Percentiles rank a stretch among this genome's conserved stretches.
These are phyloP conservation scores for Zea mays DNA, from an alignment of 176 grass and related monocot species.

Conservation along the genomic window Zm-B73-REFERENCE-NAM-5.0 NC_050101.1:140882001-140882500, in stretches of 20 bases:
- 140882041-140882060: background rate
- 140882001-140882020: background rate
- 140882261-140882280: background rate
- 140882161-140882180: background rate
- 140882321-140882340: background rate
- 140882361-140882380: background rate
- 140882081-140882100: background rate
- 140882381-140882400: slow-evolving; percentile 14
- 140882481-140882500: slow-evolving; percentile 59
- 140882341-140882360: background rate
- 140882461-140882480: slow-evolving; percentile 42
- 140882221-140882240: background rate
- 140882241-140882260: background rate
- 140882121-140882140: background rate
- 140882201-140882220: background rate
- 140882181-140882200: background rate
- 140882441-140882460: slow-evolving; percentile 45
- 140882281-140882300: background rate
- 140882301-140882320: background rate
- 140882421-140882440: slow-evolving; percentile 46
- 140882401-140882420: background rate
- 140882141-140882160: background rate
- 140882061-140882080: slow-evolving; percentile 11
- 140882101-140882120: background rate
- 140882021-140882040: background rate